These are phyloP conservation scores for Sparassis latifolia DNA, from an alignment of 1,284 basidiomycete species.

Conservation along the genomic window DNA sequence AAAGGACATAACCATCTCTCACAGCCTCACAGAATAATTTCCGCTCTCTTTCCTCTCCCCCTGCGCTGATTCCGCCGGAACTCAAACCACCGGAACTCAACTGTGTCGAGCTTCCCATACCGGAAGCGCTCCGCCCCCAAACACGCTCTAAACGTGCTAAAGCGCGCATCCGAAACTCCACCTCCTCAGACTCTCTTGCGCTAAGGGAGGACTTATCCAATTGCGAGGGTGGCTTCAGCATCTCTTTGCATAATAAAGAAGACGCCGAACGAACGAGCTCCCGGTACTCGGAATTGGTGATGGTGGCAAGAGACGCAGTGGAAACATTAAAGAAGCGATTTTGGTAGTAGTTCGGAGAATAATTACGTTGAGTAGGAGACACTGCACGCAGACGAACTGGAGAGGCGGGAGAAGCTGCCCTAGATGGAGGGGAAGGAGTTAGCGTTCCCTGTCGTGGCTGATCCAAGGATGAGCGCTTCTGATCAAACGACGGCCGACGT, in stretches of 20 bases:
- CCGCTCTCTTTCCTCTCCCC: slow-evolving; percentile 69
- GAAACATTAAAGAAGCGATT: slow-evolving; percentile 41
- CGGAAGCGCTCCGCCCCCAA: slow-evolving; percentile 54
- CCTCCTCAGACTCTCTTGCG: slow-evolving; percentile 60
- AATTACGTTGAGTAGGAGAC: slow-evolving; percentile 36
- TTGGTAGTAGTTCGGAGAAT: slow-evolving; percentile 39
- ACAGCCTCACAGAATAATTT: slow-evolving; percentile 68
- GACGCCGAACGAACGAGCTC: slow-evolving; percentile 58
- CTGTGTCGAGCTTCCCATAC: slow-evolving; percentile 38
- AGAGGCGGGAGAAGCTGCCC: slow-evolving; percentile 16
- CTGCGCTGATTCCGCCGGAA: slow-evolving; percentile 36
- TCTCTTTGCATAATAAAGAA: slow-evolving; percentile 56
- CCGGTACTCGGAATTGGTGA: slow-evolving; percentile 46
- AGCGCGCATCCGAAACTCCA: slow-evolving; percentile 57
- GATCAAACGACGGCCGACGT: slow-evolving; percentile 10
- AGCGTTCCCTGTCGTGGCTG: background rate
- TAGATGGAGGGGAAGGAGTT: slow-evolving; percentile 18
- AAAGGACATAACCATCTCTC: slow-evolving; percentile 79
- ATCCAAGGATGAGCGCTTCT: slow-evolving; percentile 1
- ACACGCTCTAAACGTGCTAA: slow-evolving; percentile 64
- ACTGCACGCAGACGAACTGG: slow-evolving; percentile 26
- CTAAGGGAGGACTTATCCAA: slow-evolving; percentile 39
- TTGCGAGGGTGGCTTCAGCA: slow-evolving; percentile 50
- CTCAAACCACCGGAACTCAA: slow-evolving; percentile 28
- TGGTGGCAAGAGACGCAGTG: slow-evolving; percentile 38